Evolutionary conservation across 2,329 filamentous ascomycete species (phyloP).

Genomic region (Aspergillus costaricaensis): DNA sequence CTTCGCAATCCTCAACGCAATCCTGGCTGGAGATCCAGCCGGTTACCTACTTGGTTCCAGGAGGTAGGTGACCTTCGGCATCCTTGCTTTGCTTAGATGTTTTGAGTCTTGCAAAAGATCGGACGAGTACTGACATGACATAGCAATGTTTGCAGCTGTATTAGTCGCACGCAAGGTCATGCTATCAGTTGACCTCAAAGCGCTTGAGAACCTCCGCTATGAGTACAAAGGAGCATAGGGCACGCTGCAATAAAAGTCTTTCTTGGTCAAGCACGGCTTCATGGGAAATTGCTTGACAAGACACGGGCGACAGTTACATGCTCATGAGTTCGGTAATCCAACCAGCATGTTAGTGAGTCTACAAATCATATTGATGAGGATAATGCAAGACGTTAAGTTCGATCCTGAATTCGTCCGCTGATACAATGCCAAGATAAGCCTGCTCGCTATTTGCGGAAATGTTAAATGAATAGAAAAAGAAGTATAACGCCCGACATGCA

Average conservation of each 20-base stretch:
- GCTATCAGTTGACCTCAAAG: slow-evolving; percentile 41
- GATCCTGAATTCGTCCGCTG: neutral
- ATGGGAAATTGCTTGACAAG: too few species aligned
- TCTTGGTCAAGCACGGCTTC: neutral
- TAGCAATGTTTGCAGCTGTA: slow-evolving; percentile 38
- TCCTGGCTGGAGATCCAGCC: slow-evolving; percentile 24
- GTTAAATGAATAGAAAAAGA: neutral
- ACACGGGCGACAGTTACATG: neutral
- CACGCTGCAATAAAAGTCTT: neutral
- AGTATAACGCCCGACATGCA: neutral
- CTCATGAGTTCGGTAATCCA: neutral
- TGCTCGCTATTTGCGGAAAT: neutral
- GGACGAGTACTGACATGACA: slow-evolving; percentile 21
- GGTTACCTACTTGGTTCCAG: slow-evolving; percentile 40
- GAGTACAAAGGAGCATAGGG: slow-evolving; percentile 44
- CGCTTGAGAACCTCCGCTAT: slow-evolving; percentile 44
- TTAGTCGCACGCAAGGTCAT: slow-evolving; percentile 38
- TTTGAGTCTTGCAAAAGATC: slow-evolving; percentile 11
- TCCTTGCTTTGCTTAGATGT: too few species aligned
- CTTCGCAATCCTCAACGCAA: slow-evolving; percentile 18
- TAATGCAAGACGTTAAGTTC: neutral
- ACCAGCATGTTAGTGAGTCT: neutral
- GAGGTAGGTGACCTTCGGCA: slow-evolving; percentile 31
- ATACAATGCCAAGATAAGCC: neutral
- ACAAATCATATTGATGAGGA: neutral